Evolutionary conservation across 495 filamentous ascomycete species (phyloP), one percentile per base, ranked within the genome.

Genomic region (Poronia punctata): DNA sequence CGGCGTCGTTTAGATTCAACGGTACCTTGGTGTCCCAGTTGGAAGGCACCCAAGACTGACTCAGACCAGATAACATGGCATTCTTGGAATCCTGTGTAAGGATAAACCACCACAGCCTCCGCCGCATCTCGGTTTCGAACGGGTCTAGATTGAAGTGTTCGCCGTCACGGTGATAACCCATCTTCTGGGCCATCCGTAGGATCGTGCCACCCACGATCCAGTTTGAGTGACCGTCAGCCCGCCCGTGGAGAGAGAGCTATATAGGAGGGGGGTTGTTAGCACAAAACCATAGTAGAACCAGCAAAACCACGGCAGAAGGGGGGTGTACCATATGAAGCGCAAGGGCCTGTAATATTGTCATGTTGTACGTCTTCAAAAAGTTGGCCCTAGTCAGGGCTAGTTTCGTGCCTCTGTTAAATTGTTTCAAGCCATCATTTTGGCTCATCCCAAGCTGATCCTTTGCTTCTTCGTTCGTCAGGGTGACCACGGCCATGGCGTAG

Each of bases 71-170:
- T 9, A 81, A 61, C 40, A 80, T 74, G 27, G 68, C 58, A 34
- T 55, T 57, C 27, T 61, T 65, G 29, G 58, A 60, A 44, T 84
- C 80, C 1, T 81, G 59, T 8, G 68, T 58, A 29, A 66, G 61
- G 3, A 80, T 52, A 37, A 76, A 71, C 76, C 76, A 80, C 79
- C 79, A 84, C 0, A 80, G 52, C 10, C 78, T 65, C 38, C 78
- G 56, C 8, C 79, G 59, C 56, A 76, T 70, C 45, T 84, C 79
- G 2, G 68, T 67, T 35, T 83, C 76, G 47, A 81, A 80, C 3
- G 72, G 67, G 0, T 71, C 66, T 2, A 80, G 61, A 16, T 64
- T 62, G 29, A 75, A 71, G 22, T 64, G 59, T 30, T 54, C 46
- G 6, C 73, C 76, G 46, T 82, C 78, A 23, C 74, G 49, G 27